Evolutionary conservation across 345 rosid genomes (phyloP).

Genomic region (Hibiscus trionum): DNA sequence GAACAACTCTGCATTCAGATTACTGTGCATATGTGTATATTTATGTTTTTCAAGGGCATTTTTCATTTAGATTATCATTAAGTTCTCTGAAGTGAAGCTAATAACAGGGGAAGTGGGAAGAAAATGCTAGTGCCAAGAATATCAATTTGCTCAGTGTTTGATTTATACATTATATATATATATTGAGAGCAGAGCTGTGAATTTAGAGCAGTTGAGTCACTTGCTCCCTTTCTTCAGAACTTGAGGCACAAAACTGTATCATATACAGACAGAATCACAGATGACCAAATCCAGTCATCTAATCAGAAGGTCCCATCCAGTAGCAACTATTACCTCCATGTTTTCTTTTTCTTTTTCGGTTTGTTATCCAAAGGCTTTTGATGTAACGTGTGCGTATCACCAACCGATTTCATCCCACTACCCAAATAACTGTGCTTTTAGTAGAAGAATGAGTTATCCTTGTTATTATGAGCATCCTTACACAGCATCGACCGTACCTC

Average conservation of each 20-base stretch:
- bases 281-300: constrained; percentile 1
- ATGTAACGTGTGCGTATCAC: not conserved
- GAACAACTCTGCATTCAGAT: no score
- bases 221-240: constrained; percentile 8
- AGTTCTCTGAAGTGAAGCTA: no score
- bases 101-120: no score
- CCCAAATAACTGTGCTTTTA: constrained; percentile 17
- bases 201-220: constrained; percentile 11
- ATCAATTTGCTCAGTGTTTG: no score
- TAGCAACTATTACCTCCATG: not conserved
- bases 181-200: not conserved
- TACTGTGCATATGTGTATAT: no score
- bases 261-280: not conserved
- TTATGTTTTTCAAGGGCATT: no score
- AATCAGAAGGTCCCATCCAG: constrained; percentile 8
- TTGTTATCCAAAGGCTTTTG: not conserved
- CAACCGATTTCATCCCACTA: not conserved
- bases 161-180: not conserved
- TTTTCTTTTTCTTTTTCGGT: not conserved
- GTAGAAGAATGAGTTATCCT: constrained; percentile 52
- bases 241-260: not conserved
- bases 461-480: constrained; percentile 69
- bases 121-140: no score
- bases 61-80: no score
- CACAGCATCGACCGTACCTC: constrained; percentile 91